Conservation (phyloP, 768 basidiomycete genomes). For the Mycena chlorophos region DNA sequence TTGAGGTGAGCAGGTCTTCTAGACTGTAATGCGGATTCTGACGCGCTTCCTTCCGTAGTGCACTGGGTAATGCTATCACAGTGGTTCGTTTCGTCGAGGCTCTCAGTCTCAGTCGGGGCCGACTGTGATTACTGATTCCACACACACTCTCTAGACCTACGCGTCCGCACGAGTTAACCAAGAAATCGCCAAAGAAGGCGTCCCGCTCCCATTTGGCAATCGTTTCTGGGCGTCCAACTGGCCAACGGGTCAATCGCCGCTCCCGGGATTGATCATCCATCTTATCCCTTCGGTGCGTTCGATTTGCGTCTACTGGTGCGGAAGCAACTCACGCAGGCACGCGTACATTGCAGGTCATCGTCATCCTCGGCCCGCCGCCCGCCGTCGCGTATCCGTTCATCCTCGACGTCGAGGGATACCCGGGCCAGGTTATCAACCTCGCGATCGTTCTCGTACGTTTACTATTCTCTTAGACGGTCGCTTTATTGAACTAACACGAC, state of each 20-base stretch:
- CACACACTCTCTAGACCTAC: conserved; percentile 41
- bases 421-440: conserved; percentile 55
- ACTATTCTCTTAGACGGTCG: background rate
- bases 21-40: background rate
- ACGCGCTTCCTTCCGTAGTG: conserved; percentile 6
- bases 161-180: conserved; percentile 54
- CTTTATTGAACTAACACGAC: background rate
- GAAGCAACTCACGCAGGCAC: background rate
- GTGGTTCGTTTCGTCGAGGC: conserved; percentile 24
- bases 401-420: conserved; percentile 55
- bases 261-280: conserved; percentile 57
- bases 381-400: conserved; percentile 61
- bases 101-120: too few species aligned
- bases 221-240: conserved; percentile 63
- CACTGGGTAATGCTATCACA: conserved; percentile 30
- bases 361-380: conserved; percentile 56
- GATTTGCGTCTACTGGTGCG: too few species aligned
- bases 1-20: conserved; percentile 40
- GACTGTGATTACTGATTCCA: too few species aligned
- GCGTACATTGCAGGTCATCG: conserved; percentile 46
- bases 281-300: conserved; percentile 49
- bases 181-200: conserved; percentile 63
- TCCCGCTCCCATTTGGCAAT: conserved; percentile 61
- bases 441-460: conserved; percentile 54
- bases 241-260: conserved; percentile 57